Base-by-base conservation (phyloP, 305 asterid species). In the Fraxinus platypoda region DNA sequence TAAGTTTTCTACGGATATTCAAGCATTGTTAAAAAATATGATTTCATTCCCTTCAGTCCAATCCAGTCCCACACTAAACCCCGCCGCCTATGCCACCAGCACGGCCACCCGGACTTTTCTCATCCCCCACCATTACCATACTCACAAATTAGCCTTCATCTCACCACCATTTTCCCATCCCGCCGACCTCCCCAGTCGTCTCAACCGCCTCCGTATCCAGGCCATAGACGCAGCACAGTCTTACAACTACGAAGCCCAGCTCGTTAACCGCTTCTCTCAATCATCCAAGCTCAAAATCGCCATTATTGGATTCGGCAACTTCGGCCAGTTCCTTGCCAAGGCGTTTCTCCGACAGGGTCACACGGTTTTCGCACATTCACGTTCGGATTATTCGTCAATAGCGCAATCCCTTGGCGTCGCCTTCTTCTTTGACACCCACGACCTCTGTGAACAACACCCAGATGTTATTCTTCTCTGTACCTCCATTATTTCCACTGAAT, bases 371-470 rank as follows among this genome's bases (percentile, higher is more conserved):
- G 95, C 97, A 0, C 90, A 90, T 30, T 93, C 98, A 28, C 88
- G 98, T 1, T 78, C 92, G 0, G 85, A 94, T 82, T 87, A 91
- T 85, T 88, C 86, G 41, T 46, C 89, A 66, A 71, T 78, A 25
- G 96, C 98, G 0, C 79, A 84, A 43, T 80, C 93, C 0, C 81
- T 94, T 26, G 95, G 95, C 57, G 95, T 87, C 35, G 77, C 90
- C 1, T 94, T 91, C 86, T 91, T 86, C 87, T 37, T 88, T 81
- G 96, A 94, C 84, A 90, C 91, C 0, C 88, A 94, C 66, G 98
- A 94, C 82, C 90, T 94, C 43, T 94, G 98, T 80, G 98, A 94
- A 52, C 92, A 92, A 84, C 97, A 93, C 74, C 98, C 97, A 4
- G 98, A 94, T 77, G 97, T 94, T n/a, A 89, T 94, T 70, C 87